Conservation (phyloP, 139 green algal species). For the Chlamydomonas sp. region DNA sequence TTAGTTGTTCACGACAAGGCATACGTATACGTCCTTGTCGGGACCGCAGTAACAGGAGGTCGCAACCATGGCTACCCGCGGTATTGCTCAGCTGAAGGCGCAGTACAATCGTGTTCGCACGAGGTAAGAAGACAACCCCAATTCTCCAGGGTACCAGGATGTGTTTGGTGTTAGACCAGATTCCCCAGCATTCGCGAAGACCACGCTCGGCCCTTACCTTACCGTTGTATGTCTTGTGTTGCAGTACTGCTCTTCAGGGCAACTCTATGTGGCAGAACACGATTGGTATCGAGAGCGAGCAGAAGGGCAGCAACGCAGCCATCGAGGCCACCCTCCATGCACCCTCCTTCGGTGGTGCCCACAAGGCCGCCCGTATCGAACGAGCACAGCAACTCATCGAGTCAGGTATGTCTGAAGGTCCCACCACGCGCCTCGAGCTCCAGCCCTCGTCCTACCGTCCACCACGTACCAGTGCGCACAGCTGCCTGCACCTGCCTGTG, state of each 20-base stretch:
- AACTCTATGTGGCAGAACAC: slow-evolving; percentile 88
- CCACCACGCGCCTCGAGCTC: background rate
- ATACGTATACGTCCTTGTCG: no score
- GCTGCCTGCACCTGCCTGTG: no score
- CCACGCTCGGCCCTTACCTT: background rate
- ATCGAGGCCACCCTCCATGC: slow-evolving; percentile 83
- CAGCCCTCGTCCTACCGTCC: background rate
- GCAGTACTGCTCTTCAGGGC: slow-evolving; percentile 76
- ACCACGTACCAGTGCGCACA: no score
- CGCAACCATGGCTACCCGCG: slow-evolving; percentile 24
- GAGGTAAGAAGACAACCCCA: slow-evolving; percentile 49
- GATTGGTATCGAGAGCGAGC: slow-evolving; percentile 70
- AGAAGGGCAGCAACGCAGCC: slow-evolving; percentile 73
- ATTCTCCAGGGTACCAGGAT: no score
- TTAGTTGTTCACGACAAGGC: no score
- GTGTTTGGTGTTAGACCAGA: no score
- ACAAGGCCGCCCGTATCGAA: slow-evolving; percentile 59
- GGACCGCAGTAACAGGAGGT: background rate
- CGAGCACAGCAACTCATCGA: slow-evolving; percentile 72
- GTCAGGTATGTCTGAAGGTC: background rate
- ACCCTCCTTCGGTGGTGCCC: slow-evolving; percentile 55
- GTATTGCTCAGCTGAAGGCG: slow-evolving; percentile 54
- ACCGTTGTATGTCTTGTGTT: background rate
- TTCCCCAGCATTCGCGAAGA: no score
- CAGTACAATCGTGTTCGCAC: slow-evolving; percentile 79